Evolutionary conservation across 148 eudicot species (phyloP).

Genomic region (Cornus florida): DNA sequence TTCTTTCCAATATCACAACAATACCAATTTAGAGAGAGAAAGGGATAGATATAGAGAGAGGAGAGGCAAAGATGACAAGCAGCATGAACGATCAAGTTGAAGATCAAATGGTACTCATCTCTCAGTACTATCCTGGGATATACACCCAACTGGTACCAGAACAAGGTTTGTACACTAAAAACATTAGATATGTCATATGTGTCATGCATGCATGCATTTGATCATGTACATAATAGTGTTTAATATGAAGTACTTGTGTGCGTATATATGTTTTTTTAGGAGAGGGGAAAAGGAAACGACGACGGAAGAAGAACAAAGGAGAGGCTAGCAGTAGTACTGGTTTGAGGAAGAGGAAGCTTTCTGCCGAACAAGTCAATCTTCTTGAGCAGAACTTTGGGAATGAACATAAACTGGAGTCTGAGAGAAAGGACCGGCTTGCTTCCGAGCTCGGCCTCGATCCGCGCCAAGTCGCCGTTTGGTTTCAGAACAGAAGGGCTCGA

Average conservation of each 20-base stretch:
- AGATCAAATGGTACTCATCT: conserved; percentile 39
- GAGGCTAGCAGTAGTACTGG: conserved; percentile 17
- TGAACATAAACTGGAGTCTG: conserved; percentile 88
- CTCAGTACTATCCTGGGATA: conserved; percentile 50
- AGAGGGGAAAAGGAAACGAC: conserved; percentile 42
- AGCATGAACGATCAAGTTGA: conserved; percentile 40
- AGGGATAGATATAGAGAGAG: conserved; percentile 9
- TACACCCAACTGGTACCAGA: conserved; percentile 43
- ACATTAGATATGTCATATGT: no score
- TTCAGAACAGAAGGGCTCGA: conserved; percentile 88
- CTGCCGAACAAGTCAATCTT: conserved; percentile 55
- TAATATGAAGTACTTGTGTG: background rate
- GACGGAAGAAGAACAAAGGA: conserved; percentile 45
- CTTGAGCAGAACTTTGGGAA: conserved; percentile 63
- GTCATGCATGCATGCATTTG: background rate
- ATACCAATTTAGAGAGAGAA: background rate
- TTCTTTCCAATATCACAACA: background rate
- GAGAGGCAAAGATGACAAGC: conserved; percentile 3
- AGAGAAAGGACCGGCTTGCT: conserved; percentile 73
- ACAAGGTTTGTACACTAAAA: conserved; percentile 37
- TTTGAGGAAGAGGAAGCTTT: conserved; percentile 68
- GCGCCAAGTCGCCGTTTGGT: conserved; percentile 96
- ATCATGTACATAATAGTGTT: background rate
- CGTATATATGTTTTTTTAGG: background rate
- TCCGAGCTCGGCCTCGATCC: conserved; percentile 83